Evolutionary conservation across 1,139 yeast species (phyloP), one percentile per base, ranked within the genome.

Genomic region (Nakaseomyces kungkrabaensis): DNA sequence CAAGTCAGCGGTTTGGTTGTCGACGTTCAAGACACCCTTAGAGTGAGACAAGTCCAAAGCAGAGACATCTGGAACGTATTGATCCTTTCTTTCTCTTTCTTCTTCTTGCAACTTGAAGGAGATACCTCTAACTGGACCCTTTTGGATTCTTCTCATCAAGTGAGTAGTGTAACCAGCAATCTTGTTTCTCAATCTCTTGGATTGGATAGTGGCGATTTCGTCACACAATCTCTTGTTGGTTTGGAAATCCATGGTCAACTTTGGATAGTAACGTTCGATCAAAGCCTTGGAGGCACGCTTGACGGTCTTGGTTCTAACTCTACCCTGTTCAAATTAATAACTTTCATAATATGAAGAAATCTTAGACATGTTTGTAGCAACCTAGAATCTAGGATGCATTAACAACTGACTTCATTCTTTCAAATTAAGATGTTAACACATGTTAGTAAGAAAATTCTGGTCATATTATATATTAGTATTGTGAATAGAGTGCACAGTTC

Each of bases 141-240:
- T 92, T 80, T 94, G 98, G 73, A 92, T 92, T 82, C 99, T 90
- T 85, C 88, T 90, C 98, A 92, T 94, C 78, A 92, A 85, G 79
- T 92, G 99, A 72, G 98, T 92, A 78, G 98, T 92, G 96, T 90
- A 92, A 75, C 99, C 99, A 75, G 99, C 98, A 73, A 92, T 94
- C 89, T 92, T 92, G 94, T 94, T 94, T 84, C 98, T 92, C 76
- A 94, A 86, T 81, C 98, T 90, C 87, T 94, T 94, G 72, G 98
- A 88, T 78, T 94, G 97, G 74, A 94, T 94, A 76, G 87, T 90
- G 69, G 99, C 98, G 71, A 94, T 88, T 78, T 94, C 97, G 72
- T 88, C 85, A 70, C 96, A 85, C 75, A 94, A 85, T 82, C 97
- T 92, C 85, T 94, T 94, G 97, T 94, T 94, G 86, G 96, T 88